Evolutionary conservation across 176 grass and related monocot genomes (phyloP).

Genomic region (Echinochloa phyllopogon): DNA sequence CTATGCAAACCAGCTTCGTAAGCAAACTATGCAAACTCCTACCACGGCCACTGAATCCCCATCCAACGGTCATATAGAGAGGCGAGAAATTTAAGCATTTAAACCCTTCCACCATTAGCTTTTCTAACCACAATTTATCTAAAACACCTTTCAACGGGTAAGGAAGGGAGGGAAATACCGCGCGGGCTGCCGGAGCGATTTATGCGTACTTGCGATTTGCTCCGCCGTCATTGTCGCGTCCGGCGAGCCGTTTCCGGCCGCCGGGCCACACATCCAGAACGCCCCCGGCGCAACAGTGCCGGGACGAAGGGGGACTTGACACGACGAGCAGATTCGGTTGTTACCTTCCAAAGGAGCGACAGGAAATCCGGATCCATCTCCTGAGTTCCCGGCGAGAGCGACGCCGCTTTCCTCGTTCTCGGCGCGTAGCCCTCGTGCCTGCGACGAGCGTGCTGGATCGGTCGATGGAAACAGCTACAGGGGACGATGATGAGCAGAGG

Average conservation of each 20-base stretch:
- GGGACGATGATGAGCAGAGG: background rate
- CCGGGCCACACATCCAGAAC: conserved; percentile 38
- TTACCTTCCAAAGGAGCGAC: conserved; percentile 13
- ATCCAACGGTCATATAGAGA: too few relatives aligned
- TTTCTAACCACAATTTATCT: too few relatives aligned
- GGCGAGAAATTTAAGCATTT: too few relatives aligned
- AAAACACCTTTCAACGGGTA: too few relatives aligned
- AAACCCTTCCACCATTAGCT: too few relatives aligned
- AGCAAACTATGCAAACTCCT: too few relatives aligned
- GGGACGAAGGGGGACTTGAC: background rate
- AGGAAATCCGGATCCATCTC: background rate
- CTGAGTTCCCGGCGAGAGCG: background rate
- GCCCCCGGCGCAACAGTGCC: conserved; percentile 1
- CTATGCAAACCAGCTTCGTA: too few relatives aligned
- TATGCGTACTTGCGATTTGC: conserved; percentile 13
- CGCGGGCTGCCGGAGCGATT: too few relatives aligned
- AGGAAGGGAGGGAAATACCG: too few relatives aligned
- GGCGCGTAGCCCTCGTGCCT: background rate
- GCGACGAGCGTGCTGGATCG: background rate
- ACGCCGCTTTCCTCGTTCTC: background rate
- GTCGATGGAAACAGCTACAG: background rate
- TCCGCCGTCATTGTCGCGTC: conserved; percentile 22
- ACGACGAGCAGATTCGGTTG: background rate
- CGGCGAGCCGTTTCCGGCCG: conserved; percentile 24
- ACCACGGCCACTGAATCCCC: too few relatives aligned